Conservation (phyloP, 805 yeast genomes). For the Kuraishia ogatae region DNA sequence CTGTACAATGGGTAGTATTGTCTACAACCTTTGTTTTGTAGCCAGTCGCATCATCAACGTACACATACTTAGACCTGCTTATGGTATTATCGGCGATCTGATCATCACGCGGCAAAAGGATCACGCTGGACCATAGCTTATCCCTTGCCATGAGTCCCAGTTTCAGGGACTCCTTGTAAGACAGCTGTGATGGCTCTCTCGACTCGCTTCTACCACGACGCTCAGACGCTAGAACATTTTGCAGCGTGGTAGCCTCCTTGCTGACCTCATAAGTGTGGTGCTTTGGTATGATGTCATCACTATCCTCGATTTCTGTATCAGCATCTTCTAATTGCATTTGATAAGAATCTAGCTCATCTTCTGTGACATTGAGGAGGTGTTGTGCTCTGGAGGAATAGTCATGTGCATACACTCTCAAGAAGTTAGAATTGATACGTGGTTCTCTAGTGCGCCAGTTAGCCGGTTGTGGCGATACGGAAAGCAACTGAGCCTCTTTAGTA, state of each 20-base stretch:
- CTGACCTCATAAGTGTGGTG: not conserved
- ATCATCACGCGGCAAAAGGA: constrained; percentile 44
- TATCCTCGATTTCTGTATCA: constrained; percentile 11
- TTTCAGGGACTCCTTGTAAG: constrained; percentile 9
- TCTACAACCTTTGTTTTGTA: constrained; percentile 17
- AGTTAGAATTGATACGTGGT: constrained; percentile 39
- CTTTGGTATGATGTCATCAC: not conserved
- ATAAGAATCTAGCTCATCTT: constrained; percentile 24
- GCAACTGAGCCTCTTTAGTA: not conserved
- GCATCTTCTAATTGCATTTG: constrained; percentile 15
- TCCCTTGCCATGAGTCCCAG: constrained; percentile 36
- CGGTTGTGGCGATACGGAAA: not conserved
- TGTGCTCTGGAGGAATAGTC: constrained; percentile 33
- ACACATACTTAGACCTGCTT: constrained; percentile 22
- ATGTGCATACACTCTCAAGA: constrained; percentile 39
- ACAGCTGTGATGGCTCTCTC: not conserved
- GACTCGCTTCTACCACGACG: not conserved
- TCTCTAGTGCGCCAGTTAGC: constrained; percentile 24
- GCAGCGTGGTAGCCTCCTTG: not conserved
- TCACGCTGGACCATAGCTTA: constrained; percentile 44
- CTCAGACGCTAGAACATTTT: not conserved
- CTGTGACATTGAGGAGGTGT: constrained; percentile 22
- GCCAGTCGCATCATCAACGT: constrained; percentile 22
- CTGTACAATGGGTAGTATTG: constrained; percentile 4
- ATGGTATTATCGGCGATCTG: constrained; percentile 6